Base-by-base conservation (phyloP, 2,329 filamentous ascomycete species). In the Davidsoniella eucalypti region DNA sequence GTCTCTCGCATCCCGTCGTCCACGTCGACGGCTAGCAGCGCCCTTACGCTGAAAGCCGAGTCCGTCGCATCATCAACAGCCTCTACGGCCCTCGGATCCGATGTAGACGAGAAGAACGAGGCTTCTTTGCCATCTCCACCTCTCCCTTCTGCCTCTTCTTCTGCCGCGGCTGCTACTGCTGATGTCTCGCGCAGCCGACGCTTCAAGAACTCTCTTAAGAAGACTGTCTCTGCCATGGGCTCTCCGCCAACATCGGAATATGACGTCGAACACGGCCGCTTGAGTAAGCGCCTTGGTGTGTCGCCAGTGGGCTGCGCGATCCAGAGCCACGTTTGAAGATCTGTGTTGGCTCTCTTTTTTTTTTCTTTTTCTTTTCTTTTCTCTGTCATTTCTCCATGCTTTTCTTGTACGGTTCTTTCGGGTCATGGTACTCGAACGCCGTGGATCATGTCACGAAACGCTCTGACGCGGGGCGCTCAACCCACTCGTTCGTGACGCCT, bases 201-300 rank as follows among this genome's bases (percentile, higher is more conserved):
- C 18, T 29, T 53, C 25, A 53, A 51, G 36, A 50, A 50, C 21
- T 47, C 44, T 25, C 42, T 53, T 25, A 53, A 53, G 29, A 56
- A 54, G 21, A 54, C 53, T 1, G 48, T 56, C 37, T 53, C 54
- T 10, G 54, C 54, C 36, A 51, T 56, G 38, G 54, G 54, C 18
- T 50, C 54, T 9, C 54, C 54, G 21, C 54, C 54, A 12, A 56
- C 54, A 1, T 43, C 44, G 4, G 38, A 54, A 36, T 52, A 56
- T 43, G 54, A 56, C 42, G 47, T 37, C 10, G 51, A 49, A 40
- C 51, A 53, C 9, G 54, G 54, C 16, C 43, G 50, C 44, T 45
- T 51, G 3, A 52, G 53, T 18, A 52, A 54, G 36, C 47, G 54
- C 21, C 37, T 54, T 17, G 54, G 54, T 6, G 48, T 56, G 7